These are phyloP conservation scores for Ophiostoma triangulosporum DNA, from an alignment of 2,329 filamentous ascomycete genomes.

Conservation along the genomic window DNA sequence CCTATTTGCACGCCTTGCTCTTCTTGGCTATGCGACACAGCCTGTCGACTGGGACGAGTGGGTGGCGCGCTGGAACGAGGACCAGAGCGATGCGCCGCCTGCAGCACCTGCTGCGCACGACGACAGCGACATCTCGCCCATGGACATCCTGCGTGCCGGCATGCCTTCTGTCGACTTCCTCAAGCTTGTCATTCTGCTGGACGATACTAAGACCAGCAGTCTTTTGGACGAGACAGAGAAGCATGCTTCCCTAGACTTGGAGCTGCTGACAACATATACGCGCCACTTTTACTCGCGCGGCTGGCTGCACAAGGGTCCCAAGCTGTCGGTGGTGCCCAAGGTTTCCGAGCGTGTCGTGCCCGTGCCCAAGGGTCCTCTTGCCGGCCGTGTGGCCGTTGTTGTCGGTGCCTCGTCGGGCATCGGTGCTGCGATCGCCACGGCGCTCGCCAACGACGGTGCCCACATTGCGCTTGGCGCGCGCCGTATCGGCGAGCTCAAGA, in stretches of 20 bases:
- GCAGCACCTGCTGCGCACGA: background rate
- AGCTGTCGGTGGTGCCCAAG: background rate
- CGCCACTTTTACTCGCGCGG: conserved; percentile 70
- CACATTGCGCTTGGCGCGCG: conserved; percentile 61
- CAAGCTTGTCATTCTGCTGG: conserved; percentile 56
- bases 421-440: conserved; percentile 58
- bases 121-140: conserved; percentile 59
- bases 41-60: conserved; percentile 58
- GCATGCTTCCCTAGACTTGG: conserved; percentile 44
- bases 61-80: conserved; percentile 60
- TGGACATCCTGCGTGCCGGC: conserved; percentile 65
- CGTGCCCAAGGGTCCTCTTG: conserved; percentile 41
- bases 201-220: conserved; percentile 54
- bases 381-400: conserved; percentile 59
- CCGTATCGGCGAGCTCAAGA: conserved; percentile 53
- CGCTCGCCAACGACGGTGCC: conserved; percentile 56
- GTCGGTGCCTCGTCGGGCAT: conserved; percentile 71
- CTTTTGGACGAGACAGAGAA: conserved; percentile 25
- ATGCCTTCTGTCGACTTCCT: conserved; percentile 67
- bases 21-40: conserved; percentile 58
- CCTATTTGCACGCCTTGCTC: conserved; percentile 49
- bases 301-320: conserved; percentile 43
- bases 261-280: conserved; percentile 63
- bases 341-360: background rate
- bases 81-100: conserved; percentile 31